These are phyloP conservation scores for Starmerella bombi DNA, from an alignment of 805 yeast species.

Conservation along the genomic window DNA sequence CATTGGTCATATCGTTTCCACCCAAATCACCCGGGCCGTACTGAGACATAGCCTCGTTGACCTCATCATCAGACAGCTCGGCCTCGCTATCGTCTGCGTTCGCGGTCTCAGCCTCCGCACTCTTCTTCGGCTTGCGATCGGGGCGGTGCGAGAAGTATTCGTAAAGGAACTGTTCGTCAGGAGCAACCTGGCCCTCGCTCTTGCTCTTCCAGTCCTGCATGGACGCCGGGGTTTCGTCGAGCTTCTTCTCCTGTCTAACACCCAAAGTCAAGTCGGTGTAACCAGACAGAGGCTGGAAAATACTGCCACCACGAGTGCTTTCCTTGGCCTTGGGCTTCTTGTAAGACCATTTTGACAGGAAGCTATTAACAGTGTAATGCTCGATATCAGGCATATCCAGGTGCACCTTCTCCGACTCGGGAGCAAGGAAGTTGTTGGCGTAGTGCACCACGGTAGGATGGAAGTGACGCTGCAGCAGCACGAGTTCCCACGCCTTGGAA, in stretches of 20 bases:
- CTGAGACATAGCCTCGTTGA: constrained; percentile 68
- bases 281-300: constrained; percentile 96
- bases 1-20: constrained; percentile 37
- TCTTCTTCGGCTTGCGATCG: constrained; percentile 21
- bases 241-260: constrained; percentile 29
- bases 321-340: constrained; percentile 76
- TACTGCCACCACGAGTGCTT: constrained; percentile 68
- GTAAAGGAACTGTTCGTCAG: constrained; percentile 79
- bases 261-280: constrained; percentile 24
- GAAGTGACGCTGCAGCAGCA: constrained; percentile 61
- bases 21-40: constrained; percentile 62
- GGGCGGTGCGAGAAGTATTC: constrained; percentile 55
- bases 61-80: constrained; percentile 44
- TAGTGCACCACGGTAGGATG: constrained; percentile 85
- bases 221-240: constrained; percentile 55
- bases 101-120: constrained; percentile 24
- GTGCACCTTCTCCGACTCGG: constrained; percentile 25
- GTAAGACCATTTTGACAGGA: constrained; percentile 90
- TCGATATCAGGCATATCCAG: constrained; percentile 78
- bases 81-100: constrained; percentile 26
- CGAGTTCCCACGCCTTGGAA: constrained; percentile 77
- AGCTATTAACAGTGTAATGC: constrained; percentile 72
- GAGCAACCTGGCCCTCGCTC: constrained; percentile 52
- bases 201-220: constrained; percentile 65
- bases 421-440: constrained; percentile 47